Evolutionary conservation across 2,329 filamentous ascomycete genomes (phyloP).

Genomic region (Penicillium sp.): DNA sequence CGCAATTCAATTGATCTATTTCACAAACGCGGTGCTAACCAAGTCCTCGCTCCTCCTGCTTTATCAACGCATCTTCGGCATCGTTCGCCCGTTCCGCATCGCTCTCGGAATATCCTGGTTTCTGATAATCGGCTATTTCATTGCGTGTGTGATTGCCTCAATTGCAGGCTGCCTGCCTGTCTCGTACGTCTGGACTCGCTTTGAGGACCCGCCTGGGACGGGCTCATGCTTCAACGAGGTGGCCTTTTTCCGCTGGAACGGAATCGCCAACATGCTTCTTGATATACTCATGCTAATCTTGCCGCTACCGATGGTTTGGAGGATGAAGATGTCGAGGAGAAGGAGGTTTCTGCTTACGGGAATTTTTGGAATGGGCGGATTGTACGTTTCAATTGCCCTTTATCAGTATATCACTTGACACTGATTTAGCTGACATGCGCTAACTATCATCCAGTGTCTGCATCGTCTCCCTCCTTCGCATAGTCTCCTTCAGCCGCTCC

Average conservation of each 20-base stretch:
- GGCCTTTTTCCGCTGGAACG: constrained; percentile 33
- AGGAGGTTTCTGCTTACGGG: constrained; percentile 31
- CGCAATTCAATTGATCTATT: constrained; percentile 31
- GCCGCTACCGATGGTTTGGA: constrained; percentile 35
- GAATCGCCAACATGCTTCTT: constrained; percentile 31
- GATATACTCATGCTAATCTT: constrained; percentile 33
- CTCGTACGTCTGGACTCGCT: constrained; percentile 28
- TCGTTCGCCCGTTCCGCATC: constrained; percentile 30
- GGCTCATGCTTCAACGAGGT: constrained; percentile 30
- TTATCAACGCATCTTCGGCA: constrained; percentile 36
- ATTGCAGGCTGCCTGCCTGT: constrained; percentile 30
- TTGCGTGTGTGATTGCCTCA: constrained; percentile 26
- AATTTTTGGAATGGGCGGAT: constrained; percentile 32
- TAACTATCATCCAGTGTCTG: constrained; percentile 27
- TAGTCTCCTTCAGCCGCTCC: constrained; percentile 26
- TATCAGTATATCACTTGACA: not conserved
- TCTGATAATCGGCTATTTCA: constrained; percentile 28
- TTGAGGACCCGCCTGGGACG: not conserved
- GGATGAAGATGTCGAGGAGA: constrained; percentile 25
- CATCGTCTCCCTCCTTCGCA: constrained; percentile 31
- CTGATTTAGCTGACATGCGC: not conserved
- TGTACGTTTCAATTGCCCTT: constrained; percentile 24
- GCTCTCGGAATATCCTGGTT: constrained; percentile 23
- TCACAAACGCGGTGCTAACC: constrained; percentile 31
- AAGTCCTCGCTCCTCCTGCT: constrained; percentile 34